These are phyloP conservation scores for grape (Vitis vinifera) DNA, from an alignment of 164 flowering plant genomes.

Conservation along the genomic window DNA sequence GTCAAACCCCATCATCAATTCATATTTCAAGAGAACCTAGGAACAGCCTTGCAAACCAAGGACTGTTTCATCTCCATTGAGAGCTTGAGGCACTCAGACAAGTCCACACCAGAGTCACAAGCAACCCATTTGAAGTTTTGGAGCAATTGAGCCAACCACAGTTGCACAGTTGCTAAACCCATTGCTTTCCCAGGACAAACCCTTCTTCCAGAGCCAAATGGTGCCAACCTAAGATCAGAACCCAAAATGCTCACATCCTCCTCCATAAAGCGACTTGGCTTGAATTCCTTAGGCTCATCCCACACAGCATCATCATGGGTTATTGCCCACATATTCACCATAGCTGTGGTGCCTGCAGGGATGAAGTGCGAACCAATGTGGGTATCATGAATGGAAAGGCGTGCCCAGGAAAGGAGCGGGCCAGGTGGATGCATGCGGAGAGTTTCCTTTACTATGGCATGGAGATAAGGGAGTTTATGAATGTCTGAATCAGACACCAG, in stretches of 20 bases:
- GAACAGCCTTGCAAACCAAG: slow-evolving; percentile 49
- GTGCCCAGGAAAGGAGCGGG: slow-evolving; percentile 69
- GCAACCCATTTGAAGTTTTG: slow-evolving; percentile 53
- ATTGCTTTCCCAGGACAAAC: slow-evolving; percentile 69
- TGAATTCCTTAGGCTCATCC: slow-evolving; percentile 41
- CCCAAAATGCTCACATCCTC: slow-evolving; percentile 60
- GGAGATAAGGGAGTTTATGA: slow-evolving; percentile 46
- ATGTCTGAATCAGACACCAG: slow-evolving; percentile 40
- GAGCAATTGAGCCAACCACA: slow-evolving; percentile 68
- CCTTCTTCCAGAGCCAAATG: slow-evolving; percentile 66
- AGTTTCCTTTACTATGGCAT: slow-evolving; percentile 60
- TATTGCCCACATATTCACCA: slow-evolving; percentile 80
- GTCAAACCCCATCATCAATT: background rate
- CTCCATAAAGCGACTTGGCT: slow-evolving; percentile 54
- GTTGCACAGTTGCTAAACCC: slow-evolving; percentile 62
- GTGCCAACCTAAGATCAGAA: slow-evolving; percentile 60
- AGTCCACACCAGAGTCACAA: slow-evolving; percentile 34
- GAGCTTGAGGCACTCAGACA: slow-evolving; percentile 52
- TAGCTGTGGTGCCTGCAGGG: slow-evolving; percentile 67
- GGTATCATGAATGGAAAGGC: slow-evolving; percentile 57
- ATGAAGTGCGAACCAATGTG: slow-evolving; percentile 39
- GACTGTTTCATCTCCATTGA: slow-evolving; percentile 64
- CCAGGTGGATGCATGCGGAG: slow-evolving; percentile 69
- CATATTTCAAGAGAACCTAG: slow-evolving; percentile 28
- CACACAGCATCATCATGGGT: slow-evolving; percentile 51